Evolutionary conservation across 2,329 filamentous ascomycete species (phyloP), one percentile per base, ranked within the genome.

Genomic region (Alternaria rosae): DNA sequence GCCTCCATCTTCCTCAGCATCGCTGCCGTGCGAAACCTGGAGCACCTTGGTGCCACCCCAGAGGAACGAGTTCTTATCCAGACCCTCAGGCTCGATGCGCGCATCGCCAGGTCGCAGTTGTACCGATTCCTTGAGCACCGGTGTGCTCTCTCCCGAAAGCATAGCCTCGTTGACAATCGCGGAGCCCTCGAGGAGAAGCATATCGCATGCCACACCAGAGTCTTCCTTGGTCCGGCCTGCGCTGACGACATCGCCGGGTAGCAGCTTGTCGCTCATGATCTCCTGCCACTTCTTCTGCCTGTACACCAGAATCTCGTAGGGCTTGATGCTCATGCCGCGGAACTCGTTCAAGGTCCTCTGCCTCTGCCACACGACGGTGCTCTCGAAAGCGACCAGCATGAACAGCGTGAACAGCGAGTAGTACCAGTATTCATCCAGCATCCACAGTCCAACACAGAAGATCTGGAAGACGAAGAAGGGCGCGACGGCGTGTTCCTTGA

Each of bases 381-480:
- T 97, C 84, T 99, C 95, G 72, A 99, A 99, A 61, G 89, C 90
- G 70, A 99, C 93, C 58, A 99, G 88, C 96, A 99, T 99, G 83
- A 98, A 94, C 21, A 99, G 89, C 1, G 96, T 99, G 81, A 99
- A 99, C 20, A 99, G 88, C 64, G 95, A 98, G 83, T 99, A 99
- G 85, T 99, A 99, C 95, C 96, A 99, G 83, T 98, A 99, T 82
- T 99, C 96, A 77, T 99, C 95, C 77, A 99, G 84, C 89, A 98
- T 92, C 95, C 95, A 99, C 64, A 99, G 84, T 15, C 95, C 96
- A 61, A 99, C 95, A 73, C 96, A 99, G 84, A 99, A 99, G 64
- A 99, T 86, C 85, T 99, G 95, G 83, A 99, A 99, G 66, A 99
- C 94, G 82, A 99, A 99, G 85, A 99, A 99, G 6, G 95, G 95